These are phyloP conservation scores for Nitzschia inconspicua DNA, from an alignment of 108 stramenopile genomes.

Conservation along the genomic window DNA sequence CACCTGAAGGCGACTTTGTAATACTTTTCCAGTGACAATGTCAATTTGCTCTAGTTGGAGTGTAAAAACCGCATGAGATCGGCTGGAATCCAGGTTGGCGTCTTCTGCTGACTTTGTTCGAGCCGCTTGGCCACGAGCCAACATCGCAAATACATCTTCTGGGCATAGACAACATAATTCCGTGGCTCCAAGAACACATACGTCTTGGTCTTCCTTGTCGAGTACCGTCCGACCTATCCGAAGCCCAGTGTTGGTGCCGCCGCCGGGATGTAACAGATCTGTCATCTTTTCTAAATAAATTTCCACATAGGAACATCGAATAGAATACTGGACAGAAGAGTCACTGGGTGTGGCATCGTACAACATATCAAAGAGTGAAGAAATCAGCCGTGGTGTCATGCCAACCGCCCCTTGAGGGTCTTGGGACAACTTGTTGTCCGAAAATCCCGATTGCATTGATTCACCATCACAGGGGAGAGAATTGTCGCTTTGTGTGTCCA, in stretches of 20 bases:
- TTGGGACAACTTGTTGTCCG: neutral
- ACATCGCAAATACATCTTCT: slow-evolving; percentile 65
- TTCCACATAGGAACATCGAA: slow-evolving; percentile 91
- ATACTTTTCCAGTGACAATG: slow-evolving; percentile 34
- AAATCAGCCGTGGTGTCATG: slow-evolving; percentile 62
- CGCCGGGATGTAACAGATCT: slow-evolving; percentile 77
- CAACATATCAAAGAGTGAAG: slow-evolving; percentile 49
- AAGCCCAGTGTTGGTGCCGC: neutral
- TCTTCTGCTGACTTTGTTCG: slow-evolving; percentile 71
- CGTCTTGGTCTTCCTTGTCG: neutral
- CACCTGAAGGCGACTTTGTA: slow-evolving; percentile 55
- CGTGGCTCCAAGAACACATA: slow-evolving; percentile 20
- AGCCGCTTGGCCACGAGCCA: slow-evolving; percentile 72
- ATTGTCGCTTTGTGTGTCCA: neutral
- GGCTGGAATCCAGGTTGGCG: slow-evolving; percentile 77
- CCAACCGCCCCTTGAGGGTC: slow-evolving; percentile 29
- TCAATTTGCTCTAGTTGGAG: slow-evolving; percentile 68
- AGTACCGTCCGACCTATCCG: neutral
- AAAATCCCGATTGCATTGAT: neutral
- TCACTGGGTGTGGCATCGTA: slow-evolving; percentile 30
- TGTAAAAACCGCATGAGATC: slow-evolving; percentile 84
- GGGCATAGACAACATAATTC: slow-evolving; percentile 72
- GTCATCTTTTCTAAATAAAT: slow-evolving; percentile 92
- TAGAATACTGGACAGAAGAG: slow-evolving; percentile 60
- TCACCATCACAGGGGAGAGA: neutral